These are phyloP conservation scores for Tylopilus cervinicoccineus DNA, from an alignment of 768 basidiomycete genomes.

Conservation along the genomic window DNA sequence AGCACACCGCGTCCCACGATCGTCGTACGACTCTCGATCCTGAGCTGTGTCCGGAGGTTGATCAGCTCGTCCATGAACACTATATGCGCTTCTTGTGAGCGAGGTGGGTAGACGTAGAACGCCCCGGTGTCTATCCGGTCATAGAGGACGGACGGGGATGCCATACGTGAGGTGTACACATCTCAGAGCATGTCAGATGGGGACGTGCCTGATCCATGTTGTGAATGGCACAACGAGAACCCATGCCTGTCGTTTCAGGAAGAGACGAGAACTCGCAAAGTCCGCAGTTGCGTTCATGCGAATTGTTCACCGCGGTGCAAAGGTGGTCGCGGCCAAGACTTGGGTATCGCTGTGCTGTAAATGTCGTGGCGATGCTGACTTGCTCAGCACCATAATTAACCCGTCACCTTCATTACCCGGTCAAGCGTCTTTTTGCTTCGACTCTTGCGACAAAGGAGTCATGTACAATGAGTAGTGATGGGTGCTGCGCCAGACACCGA, in stretches of 20 bases:
- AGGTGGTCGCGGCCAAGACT: neutral
- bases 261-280: neutral
- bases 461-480: no score
- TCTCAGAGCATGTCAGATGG: conserved; percentile 32
- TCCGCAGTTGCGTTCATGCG: neutral
- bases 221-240: conserved; percentile 39
- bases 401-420: no score
- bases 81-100: no score
- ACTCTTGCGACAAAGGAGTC: no score
- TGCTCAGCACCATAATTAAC: no score
- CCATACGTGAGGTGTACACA: conserved; percentile 22
- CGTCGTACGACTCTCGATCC: conserved; percentile 43
- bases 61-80: conserved; percentile 52
- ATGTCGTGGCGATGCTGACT: no score
- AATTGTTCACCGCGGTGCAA: neutral
- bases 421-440: no score
- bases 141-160: conserved; percentile 44
- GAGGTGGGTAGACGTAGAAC: conserved; percentile 45
- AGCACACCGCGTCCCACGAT: conserved; percentile 57
- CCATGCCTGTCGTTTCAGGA: conserved; percentile 12
- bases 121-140: conserved; percentile 44
- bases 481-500: no score
- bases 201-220: conserved; percentile 38
- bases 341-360: no score
- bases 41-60: conserved; percentile 42